Conservation (phyloP, 2,329 filamentous ascomycete species). For the Monilinia aucupariae region DNA sequence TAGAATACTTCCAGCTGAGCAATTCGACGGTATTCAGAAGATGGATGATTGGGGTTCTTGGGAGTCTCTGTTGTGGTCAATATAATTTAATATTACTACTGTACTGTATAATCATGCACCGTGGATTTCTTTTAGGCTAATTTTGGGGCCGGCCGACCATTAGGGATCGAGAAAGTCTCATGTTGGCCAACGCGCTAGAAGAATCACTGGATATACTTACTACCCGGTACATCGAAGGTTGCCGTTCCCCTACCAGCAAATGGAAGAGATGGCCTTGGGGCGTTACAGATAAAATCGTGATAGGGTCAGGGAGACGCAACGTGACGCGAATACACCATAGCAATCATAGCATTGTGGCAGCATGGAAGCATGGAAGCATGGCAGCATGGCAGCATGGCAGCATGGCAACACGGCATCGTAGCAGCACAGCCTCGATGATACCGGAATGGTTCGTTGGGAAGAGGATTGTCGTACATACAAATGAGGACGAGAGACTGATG, state of each 20-base stretch:
- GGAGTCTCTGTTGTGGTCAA: neutral
- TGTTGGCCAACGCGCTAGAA: constrained; percentile 20
- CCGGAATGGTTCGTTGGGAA: too few relatives aligned
- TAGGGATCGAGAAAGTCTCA: constrained; percentile 16
- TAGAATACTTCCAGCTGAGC: constrained; percentile 2
- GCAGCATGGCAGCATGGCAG: too few relatives aligned
- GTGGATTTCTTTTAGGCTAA: constrained; percentile 13
- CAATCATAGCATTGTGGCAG: neutral
- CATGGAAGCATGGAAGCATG: neutral
- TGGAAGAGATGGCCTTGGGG: neutral
- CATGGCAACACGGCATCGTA: neutral
- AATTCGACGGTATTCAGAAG: neutral
- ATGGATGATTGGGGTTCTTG: neutral
- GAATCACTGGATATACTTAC: constrained; percentile 19
- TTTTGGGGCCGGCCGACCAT: constrained; percentile 3
- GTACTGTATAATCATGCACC: constrained; percentile 11
- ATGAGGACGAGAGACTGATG: too few relatives aligned
- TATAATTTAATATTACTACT: too few relatives aligned
- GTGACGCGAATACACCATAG: constrained; percentile 16
- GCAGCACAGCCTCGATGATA: constrained; percentile 20
- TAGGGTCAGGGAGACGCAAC: constrained; percentile 16
- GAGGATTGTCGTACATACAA: too few relatives aligned
- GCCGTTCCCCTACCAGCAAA: neutral
- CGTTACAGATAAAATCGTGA: constrained; percentile 1
- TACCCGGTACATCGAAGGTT: neutral